phyloP scores from a whole-genome alignment of 345 rosid genomes.

The Corchorus olitorius region DNA sequence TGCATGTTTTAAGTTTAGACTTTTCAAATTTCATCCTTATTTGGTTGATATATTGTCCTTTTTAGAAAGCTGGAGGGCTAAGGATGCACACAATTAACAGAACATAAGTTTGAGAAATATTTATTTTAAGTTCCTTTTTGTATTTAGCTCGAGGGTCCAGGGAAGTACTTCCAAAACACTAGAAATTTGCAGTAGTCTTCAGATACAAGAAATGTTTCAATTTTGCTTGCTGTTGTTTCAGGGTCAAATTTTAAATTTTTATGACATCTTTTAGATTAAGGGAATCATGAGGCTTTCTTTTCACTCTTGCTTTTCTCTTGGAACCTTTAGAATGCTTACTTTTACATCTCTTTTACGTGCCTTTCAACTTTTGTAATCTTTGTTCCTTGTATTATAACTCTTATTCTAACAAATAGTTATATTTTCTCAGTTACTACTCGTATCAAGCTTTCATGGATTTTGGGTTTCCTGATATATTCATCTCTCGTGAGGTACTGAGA shows the following conservation, averaged over 20 bases:
- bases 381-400: not conserved
- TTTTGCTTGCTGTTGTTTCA: constrained; percentile 1
- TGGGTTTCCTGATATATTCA: constrained; percentile 81
- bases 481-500: constrained; percentile 89
- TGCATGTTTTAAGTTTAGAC: not conserved
- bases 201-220: not conserved
- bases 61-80: not conserved
- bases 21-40: constrained; percentile 1
- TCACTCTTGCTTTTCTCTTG: not conserved
- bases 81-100: not conserved
- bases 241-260: not conserved
- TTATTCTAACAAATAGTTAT: constrained; percentile 23
- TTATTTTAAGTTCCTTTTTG: not conserved
- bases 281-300: not conserved
- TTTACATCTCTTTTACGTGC: not conserved
- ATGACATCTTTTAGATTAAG: not conserved
- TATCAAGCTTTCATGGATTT: constrained; percentile 78
- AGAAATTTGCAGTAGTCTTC: not conserved
- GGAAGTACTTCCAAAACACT: not conserved
- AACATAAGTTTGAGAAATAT: constrained; percentile 5
- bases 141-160: not conserved
- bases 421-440: constrained; percentile 77
- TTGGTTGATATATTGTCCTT: not conserved
- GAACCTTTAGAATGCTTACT: not conserved
- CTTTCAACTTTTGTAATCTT: not conserved